These are phyloP conservation scores for Candida gigantensis DNA, from an alignment of 1,139 yeast genomes.

Conservation along the genomic window DNA sequence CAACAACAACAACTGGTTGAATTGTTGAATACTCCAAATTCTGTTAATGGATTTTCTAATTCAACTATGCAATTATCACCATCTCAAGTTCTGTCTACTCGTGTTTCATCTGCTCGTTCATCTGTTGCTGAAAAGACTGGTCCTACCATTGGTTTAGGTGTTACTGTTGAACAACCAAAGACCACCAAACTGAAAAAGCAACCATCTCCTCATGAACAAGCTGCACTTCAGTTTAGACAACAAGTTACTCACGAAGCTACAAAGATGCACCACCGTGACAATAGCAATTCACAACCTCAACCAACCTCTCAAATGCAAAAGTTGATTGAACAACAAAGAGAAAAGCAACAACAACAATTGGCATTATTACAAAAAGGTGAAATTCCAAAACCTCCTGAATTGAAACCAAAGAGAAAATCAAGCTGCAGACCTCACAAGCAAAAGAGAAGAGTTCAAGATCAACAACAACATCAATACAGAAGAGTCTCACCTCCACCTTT, in stretches of 20 bases:
- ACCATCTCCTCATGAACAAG: constrained; percentile 8
- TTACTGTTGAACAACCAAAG: constrained; percentile 8
- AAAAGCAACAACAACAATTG: constrained; percentile 7
- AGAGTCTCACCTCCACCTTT: constrained; percentile 1
- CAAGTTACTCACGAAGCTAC: constrained; percentile 10
- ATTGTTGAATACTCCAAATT: constrained; percentile 7
- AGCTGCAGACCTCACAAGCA: constrained; percentile 11
- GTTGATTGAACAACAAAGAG: constrained; percentile 9
- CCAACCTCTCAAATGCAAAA: constrained; percentile 10
- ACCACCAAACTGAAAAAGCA: constrained; percentile 1
- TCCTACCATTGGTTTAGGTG: constrained; percentile 15
- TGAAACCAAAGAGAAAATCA: constrained; percentile 13
- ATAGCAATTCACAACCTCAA: constrained; percentile 7
- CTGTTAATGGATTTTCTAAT: constrained; percentile 6
- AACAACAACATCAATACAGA: constrained; percentile 7
- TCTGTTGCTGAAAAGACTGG: constrained; percentile 5
- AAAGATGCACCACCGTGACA: constrained; percentile 5
- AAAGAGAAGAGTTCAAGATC: constrained; percentile 7
- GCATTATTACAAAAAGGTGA: constrained; percentile 5
- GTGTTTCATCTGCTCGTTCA: constrained; percentile 1
- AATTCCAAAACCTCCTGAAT: constrained; percentile 8
- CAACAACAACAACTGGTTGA: constrained; percentile 1
- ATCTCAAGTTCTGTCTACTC: constrained; percentile 6
- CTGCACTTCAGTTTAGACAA: constrained; percentile 10
- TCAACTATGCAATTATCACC: constrained; percentile 12